Conservation (phyloP, 768 basidiomycete genomes). For the Lactarius sanguifluus region DNA sequence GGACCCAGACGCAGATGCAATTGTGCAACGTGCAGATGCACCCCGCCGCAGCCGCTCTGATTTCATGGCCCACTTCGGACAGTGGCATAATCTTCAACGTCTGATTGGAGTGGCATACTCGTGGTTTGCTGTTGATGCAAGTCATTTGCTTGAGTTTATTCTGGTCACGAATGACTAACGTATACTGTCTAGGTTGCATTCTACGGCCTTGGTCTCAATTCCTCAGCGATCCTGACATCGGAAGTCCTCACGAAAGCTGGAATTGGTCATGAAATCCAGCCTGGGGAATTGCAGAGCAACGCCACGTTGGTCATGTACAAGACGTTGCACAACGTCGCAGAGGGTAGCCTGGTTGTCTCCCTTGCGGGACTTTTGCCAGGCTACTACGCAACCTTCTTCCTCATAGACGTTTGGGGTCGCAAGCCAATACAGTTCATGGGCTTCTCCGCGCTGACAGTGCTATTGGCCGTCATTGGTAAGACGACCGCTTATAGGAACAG, state of each 20-base stretch:
- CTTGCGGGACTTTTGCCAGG: conserved; percentile 80
- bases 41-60: conserved; percentile 67
- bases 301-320: conserved; percentile 39
- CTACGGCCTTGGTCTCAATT: conserved; percentile 87
- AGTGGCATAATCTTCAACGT: conserved; percentile 76
- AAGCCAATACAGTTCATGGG: conserved; percentile 81
- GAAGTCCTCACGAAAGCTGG: conserved; percentile 44
- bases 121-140: conserved; percentile 87
- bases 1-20: conserved; percentile 57
- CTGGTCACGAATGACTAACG: not conserved
- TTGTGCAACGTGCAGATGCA: conserved; percentile 59
- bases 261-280: conserved; percentile 45
- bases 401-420: conserved; percentile 79
- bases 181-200: conserved; percentile 61
- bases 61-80: conserved; percentile 64
- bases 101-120: conserved; percentile 76
- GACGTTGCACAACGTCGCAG: conserved; percentile 58
- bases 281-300: conserved; percentile 30
- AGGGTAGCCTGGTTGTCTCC: conserved; percentile 76
- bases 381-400: conserved; percentile 60
- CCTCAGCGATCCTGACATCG: conserved; percentile 65
- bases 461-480: conserved; percentile 70
- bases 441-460: conserved; percentile 60
- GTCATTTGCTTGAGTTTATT: conserved; percentile 36
- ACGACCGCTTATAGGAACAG: conserved; percentile 28